Conservation (phyloP, 164 flowering plant genomes). For the Sextonia rubra region DNA sequence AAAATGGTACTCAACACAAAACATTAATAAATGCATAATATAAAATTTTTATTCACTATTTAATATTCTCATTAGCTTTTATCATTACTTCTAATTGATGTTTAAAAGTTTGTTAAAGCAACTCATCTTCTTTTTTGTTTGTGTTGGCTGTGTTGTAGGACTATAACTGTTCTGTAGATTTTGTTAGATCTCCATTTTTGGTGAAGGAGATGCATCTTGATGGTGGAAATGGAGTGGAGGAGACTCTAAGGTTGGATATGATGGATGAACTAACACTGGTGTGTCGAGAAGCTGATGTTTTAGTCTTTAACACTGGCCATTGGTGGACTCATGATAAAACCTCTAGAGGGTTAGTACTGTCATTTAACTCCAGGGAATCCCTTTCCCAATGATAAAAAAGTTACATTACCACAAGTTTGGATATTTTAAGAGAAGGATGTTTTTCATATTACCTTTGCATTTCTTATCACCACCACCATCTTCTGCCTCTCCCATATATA, state of each 20-base stretch:
- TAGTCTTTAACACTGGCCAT: slow-evolving; percentile 84
- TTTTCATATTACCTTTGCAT: too few species aligned
- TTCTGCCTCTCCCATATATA: too few species aligned
- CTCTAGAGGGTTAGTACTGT: slow-evolving; percentile 56
- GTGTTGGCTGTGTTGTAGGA: slow-evolving; percentile 41
- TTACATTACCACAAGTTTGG: too few species aligned
- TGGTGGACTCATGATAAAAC: slow-evolving; percentile 99
- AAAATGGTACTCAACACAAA: too few species aligned
- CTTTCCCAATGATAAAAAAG: too few species aligned
- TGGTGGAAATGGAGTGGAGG: slow-evolving; percentile 43
- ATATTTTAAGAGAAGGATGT: too few species aligned
- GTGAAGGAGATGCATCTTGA: slow-evolving; percentile 46
- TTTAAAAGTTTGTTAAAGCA: background rate
- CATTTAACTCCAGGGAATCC: too few species aligned
- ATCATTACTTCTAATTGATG: background rate
- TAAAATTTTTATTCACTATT: background rate
- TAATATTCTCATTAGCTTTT: slow-evolving; percentile 2
- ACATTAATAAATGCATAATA: too few species aligned
- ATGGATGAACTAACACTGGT: slow-evolving; percentile 55
- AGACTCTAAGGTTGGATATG: slow-evolving; percentile 72
- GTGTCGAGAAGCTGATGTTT: slow-evolving; percentile 63
- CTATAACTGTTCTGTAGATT: slow-evolving; percentile 68
- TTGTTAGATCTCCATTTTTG: slow-evolving; percentile 67
- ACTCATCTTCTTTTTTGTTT: slow-evolving; percentile 2
- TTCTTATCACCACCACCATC: too few species aligned